phyloP scores from a whole-genome alignment of 2,329 filamentous ascomycete genomes.

The Aspergillus pseudoviridinutans region DNA sequence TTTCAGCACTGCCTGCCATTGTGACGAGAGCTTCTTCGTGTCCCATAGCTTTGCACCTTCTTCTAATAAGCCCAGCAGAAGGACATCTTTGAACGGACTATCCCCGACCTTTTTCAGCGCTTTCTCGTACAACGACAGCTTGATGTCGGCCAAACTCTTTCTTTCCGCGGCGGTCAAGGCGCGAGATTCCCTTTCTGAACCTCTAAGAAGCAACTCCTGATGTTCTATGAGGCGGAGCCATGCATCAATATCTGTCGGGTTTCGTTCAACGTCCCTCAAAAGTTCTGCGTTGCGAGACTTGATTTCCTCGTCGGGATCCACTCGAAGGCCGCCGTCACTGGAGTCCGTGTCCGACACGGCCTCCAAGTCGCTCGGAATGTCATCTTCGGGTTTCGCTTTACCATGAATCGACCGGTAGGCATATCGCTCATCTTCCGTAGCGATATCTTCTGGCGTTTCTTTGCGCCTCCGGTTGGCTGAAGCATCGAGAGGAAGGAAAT shows the following conservation, averaged over 20 bases:
- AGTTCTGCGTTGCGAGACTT: conserved; percentile 51
- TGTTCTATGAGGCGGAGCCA: conserved; percentile 79
- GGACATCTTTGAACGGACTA: conserved; percentile 49
- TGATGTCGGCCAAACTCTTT: conserved; percentile 71
- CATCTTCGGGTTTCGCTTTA: conserved; percentile 51
- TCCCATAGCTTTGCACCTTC: conserved; percentile 76
- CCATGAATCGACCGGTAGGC: conserved; percentile 64
- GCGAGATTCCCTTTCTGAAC: conserved; percentile 32
- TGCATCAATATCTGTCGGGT: conserved; percentile 62
- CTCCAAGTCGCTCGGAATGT: conserved; percentile 47
- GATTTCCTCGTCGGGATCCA: conserved; percentile 43
- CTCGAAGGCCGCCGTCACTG: conserved; percentile 32
- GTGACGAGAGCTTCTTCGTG: conserved; percentile 53
- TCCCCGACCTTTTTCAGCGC: conserved; percentile 59
- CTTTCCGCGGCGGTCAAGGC: conserved; percentile 57
- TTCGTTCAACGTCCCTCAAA: conserved; percentile 58
- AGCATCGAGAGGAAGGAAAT: conserved; percentile 31
- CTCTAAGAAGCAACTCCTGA: conserved; percentile 64
- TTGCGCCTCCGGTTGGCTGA: conserved; percentile 39
- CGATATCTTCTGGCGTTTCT: conserved; percentile 22
- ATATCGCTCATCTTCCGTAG: conserved; percentile 49
- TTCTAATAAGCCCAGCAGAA: conserved; percentile 67
- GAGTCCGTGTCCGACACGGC: conserved; percentile 47
- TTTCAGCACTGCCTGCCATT: conserved; percentile 62
- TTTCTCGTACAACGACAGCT: conserved; percentile 73